Evolutionary conservation across 192 early-diverging fungal genomes (phyloP).

Genomic region (Entomortierella beljakovae): DNA sequence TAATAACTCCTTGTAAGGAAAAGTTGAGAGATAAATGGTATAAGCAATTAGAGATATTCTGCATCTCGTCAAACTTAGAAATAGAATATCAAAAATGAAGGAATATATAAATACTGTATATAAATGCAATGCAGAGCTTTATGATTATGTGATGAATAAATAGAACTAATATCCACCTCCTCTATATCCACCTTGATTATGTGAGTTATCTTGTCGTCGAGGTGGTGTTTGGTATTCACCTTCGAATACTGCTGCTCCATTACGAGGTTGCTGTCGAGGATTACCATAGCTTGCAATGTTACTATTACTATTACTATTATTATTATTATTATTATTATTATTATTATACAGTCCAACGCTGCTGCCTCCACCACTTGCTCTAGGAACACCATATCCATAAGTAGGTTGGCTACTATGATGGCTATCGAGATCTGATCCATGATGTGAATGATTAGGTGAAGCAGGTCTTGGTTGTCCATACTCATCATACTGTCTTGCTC

Average conservation of each 20-base stretch:
- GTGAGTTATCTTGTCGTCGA: slow-evolving; percentile 10
- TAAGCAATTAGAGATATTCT: too few species aligned
- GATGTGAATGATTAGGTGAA: slow-evolving; percentile 33
- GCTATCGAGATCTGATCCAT: slow-evolving; percentile 31
- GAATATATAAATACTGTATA: too few species aligned
- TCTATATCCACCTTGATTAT: background rate
- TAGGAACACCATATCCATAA: background rate
- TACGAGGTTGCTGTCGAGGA: background rate
- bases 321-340: background rate
- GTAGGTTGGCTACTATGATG: slow-evolving; percentile 11
- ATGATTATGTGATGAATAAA: too few species aligned
- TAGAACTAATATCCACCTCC: background rate
- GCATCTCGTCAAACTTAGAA: too few species aligned
- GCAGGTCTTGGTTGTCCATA: slow-evolving; percentile 16
- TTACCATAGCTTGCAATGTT: background rate
- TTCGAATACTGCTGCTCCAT: background rate
- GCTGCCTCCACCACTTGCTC: background rate
- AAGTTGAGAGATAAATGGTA: too few species aligned
- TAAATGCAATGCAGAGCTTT: too few species aligned
- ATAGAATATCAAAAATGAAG: too few species aligned
- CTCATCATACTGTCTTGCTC: slow-evolving; percentile 16
- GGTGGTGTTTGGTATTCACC: slow-evolving; percentile 18
- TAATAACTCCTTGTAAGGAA: too few species aligned
- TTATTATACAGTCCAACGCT: background rate
- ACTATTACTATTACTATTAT: background rate